phyloP scores from a whole-genome alignment of 371 early-diverging fungal species.

The Fennellomyces sp. region DNA sequence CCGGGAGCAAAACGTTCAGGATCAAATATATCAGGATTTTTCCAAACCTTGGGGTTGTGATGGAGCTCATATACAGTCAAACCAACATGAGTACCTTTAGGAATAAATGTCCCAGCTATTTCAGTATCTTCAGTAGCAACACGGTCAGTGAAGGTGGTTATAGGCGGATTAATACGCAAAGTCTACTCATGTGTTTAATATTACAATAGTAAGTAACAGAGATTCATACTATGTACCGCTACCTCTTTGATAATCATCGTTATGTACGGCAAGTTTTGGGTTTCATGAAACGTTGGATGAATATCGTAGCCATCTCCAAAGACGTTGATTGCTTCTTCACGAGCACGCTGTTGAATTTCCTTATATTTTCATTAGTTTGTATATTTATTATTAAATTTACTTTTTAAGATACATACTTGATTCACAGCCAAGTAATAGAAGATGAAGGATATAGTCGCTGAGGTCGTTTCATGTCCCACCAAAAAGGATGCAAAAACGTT shows the following conservation, averaged over 20 bases:
- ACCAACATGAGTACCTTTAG: conserved; percentile 40
- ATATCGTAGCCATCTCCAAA: conserved; percentile 42
- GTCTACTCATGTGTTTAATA: background rate
- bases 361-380: background rate
- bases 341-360: conserved; percentile 41
- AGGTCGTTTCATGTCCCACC: conserved; percentile 34
- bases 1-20: conserved; percentile 18
- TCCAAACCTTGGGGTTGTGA: conserved; percentile 26
- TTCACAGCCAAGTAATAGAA: conserved; percentile 41
- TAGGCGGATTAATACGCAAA: conserved; percentile 14
- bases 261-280: conserved; percentile 38
- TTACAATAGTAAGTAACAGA: background rate
- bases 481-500: conserved; percentile 34
- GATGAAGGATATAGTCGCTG: conserved; percentile 34
- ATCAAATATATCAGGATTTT: conserved; percentile 15
- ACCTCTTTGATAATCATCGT: conserved; percentile 37
- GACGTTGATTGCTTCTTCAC: conserved; percentile 43
- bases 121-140: conserved; percentile 38
- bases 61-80: conserved; percentile 37
- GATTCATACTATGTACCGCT: background rate
- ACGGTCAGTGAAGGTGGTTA: conserved; percentile 4
- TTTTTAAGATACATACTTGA: conserved; percentile 20
- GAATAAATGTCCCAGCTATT: conserved; percentile 42
- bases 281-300: conserved; percentile 41
- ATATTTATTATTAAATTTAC: background rate